These are phyloP conservation scores for Cryptosporidium parvum DNA, from an alignment of 169 alveolate species.

Conservation along the genomic window DNA sequence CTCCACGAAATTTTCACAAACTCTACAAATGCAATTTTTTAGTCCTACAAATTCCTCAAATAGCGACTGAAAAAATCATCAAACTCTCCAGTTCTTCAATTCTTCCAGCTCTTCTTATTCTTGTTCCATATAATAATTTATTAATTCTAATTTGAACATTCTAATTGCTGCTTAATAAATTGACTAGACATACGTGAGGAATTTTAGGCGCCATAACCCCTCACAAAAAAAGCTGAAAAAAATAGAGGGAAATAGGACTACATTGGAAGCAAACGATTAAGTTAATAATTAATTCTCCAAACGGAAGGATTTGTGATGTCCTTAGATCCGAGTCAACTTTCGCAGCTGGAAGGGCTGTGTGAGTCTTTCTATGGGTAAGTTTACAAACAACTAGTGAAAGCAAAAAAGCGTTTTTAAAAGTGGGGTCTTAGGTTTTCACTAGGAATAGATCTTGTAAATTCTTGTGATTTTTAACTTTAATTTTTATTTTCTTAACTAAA, in stretches of 20 bases:
- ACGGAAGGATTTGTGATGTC: slow-evolving; percentile 73
- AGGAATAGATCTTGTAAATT: slow-evolving; percentile 5
- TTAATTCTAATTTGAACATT: neutral
- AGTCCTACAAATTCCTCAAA: too few species aligned
- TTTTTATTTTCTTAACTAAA: neutral
- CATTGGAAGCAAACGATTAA: neutral
- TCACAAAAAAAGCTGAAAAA: slow-evolving; percentile 10
- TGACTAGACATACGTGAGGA: slow-evolving; percentile 55
- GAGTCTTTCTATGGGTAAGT: slow-evolving; percentile 87
- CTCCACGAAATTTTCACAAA: neutral
- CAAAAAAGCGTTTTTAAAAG: neutral
- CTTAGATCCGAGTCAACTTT: slow-evolving; percentile 84
- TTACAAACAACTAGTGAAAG: neutral
- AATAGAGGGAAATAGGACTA: neutral
- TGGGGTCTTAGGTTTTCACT: neutral
- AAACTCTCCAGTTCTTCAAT: neutral
- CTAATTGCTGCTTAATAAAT: neutral
- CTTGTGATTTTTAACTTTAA: neutral
- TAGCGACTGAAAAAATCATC: neutral
- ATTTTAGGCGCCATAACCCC: slow-evolving; percentile 34
- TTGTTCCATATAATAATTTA: neutral
- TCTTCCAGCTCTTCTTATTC: neutral
- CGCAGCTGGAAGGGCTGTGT: slow-evolving; percentile 89
- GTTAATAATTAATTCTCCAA: slow-evolving; percentile 45
- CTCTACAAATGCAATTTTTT: neutral